Conservation (phyloP, 169 alveolate genomes). For the Besnoitia besnoiti region DNA sequence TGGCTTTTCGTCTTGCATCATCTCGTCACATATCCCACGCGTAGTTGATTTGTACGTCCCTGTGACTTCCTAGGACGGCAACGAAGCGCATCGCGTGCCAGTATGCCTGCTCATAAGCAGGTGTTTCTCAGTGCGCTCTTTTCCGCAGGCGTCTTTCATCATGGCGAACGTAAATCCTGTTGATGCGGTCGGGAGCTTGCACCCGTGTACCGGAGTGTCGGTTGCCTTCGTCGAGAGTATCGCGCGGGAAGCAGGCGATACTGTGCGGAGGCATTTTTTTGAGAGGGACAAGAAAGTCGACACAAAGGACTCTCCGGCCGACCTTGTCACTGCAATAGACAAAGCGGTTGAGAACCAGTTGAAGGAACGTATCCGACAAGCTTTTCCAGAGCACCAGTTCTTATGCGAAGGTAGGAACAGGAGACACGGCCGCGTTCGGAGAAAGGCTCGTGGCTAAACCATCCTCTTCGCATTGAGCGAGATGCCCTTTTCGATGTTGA, state of each 20-base stretch:
- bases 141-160: too few species aligned
- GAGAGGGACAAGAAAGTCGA: neutral
- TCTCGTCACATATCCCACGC: too few species aligned
- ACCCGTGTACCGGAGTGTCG: neutral
- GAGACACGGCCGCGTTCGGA: too few species aligned
- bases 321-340: conserved; percentile 40
- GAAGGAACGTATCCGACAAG: neutral
- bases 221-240: neutral
- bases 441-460: too few species aligned
- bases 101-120: too few species aligned
- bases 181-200: neutral
- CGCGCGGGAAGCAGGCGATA: conserved; percentile 2
- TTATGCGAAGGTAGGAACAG: conserved; percentile 11
- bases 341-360: conserved; percentile 4
- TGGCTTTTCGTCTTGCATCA: too few species aligned
- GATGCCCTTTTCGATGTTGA: too few species aligned
- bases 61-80: too few species aligned
- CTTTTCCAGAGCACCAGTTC: conserved; percentile 25
- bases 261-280: neutral
- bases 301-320: conserved; percentile 40
- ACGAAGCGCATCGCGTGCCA: too few species aligned
- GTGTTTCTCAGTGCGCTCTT: neutral
- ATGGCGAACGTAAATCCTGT: neutral
- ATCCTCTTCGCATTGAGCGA: too few species aligned
- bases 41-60: too few species aligned